These are phyloP conservation scores for Pichia kluyveri DNA, from an alignment of 805 yeast genomes.

Conservation along the genomic window DNA sequence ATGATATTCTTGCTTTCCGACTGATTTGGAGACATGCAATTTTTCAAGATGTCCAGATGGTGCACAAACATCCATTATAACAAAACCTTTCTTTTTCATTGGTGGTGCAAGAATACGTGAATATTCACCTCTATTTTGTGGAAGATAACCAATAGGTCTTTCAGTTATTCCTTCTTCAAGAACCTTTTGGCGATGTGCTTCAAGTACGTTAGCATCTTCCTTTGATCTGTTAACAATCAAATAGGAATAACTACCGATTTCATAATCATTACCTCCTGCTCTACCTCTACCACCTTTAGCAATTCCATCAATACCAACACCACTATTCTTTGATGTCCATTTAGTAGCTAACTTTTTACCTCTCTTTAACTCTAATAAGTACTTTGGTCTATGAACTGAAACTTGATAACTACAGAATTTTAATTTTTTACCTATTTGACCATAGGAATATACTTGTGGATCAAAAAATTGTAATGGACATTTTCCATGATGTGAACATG, in stretches of 20 bases:
- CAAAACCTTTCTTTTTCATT: conserved; percentile 72
- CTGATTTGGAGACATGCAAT: conserved; percentile 79
- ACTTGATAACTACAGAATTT: conserved; percentile 72
- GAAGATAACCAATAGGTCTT: conserved; percentile 21
- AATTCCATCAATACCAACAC: conserved; percentile 40
- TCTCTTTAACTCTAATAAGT: conserved; percentile 71
- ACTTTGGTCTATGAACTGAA: conserved; percentile 68
- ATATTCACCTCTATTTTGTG: conserved; percentile 35
- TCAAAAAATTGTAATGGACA: conserved; percentile 82
- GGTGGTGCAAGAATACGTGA: conserved; percentile 73
- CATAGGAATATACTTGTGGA: conserved; percentile 51
- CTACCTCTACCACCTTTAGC: conserved; percentile 69
- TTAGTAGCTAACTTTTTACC: conserved; percentile 65
- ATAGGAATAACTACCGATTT: conserved; percentile 65
- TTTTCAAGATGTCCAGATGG: conserved; percentile 73
- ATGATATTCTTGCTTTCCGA: conserved; percentile 66
- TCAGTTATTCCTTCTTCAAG: conserved; percentile 8
- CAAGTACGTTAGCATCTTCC: conserved; percentile 26
- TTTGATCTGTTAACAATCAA: conserved; percentile 56
- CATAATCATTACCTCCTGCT: conserved; percentile 60
- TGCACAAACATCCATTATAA: conserved; percentile 68
- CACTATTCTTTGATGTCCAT: conserved; percentile 58
- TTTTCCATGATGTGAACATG: conserved; percentile 79
- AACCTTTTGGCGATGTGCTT: conserved; percentile 9
- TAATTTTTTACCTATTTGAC: conserved; percentile 46